Evolutionary conservation across 2,329 filamentous ascomycete genomes (phyloP).

Genomic region (Neocatenulostroma microsporum): DNA sequence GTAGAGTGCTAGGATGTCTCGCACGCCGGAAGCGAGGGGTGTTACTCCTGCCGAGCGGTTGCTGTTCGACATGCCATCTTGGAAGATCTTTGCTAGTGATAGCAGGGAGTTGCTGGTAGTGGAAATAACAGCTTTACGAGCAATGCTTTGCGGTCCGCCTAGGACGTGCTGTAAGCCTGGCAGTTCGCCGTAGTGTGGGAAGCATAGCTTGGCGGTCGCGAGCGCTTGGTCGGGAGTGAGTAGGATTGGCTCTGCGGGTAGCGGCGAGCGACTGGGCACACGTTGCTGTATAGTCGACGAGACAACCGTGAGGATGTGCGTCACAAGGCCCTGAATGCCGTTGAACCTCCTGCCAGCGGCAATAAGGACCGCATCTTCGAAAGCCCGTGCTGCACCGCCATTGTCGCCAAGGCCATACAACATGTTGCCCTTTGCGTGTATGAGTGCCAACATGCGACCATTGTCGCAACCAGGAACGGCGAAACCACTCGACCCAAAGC

Average conservation of each 20-base stretch:
- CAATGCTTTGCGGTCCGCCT: conserved; percentile 51
- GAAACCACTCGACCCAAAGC: conserved; percentile 76
- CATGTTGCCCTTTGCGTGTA: conserved; percentile 99
- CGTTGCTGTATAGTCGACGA: conserved; percentile 23
- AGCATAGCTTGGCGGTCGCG: conserved; percentile 74
- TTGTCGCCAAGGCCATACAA: conserved; percentile 84
- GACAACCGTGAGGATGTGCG: conserved; percentile 65
- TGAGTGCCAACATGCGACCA: conserved; percentile 81
- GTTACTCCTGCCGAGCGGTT: conserved; percentile 34
- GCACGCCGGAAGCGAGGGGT: conserved; percentile 60
- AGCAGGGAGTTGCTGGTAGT: conserved; percentile 94
- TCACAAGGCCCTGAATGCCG: conserved; percentile 71
- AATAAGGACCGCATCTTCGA: conserved; percentile 90
- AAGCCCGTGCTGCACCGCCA: conserved; percentile 70
- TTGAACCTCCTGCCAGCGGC: conserved; percentile 64
- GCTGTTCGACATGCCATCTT: conserved; percentile 83
- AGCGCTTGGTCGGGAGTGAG: conserved; percentile 77
- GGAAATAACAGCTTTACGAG: conserved; percentile 72
- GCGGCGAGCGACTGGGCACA: conserved; percentile 18
- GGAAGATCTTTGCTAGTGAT: conserved; percentile 94
- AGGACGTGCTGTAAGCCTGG: conserved; percentile 67
- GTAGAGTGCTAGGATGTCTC: conserved; percentile 89
- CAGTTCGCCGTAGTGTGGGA: conserved; percentile 64
- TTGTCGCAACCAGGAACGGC: conserved; percentile 79
- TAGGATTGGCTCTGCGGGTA: conserved; percentile 58